Base-by-base conservation (phyloP, 768 basidiomycete species). In the Psilocybe cubensis region DNA sequence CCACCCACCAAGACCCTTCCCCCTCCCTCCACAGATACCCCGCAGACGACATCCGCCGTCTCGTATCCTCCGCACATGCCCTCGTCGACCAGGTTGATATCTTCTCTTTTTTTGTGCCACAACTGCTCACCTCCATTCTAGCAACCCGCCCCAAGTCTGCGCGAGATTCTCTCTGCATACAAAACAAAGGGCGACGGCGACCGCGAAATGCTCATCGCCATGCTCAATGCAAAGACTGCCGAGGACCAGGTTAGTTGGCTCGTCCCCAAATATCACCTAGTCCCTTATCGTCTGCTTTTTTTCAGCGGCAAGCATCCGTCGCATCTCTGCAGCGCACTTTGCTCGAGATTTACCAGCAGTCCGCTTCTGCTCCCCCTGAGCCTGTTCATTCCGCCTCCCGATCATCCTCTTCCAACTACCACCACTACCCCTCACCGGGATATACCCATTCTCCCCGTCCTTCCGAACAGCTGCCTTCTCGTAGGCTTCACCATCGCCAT, bases 141-240 rank as follows among this genome's bases (percentile, higher is more conserved):
- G 89, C 66, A 86, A 4, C 85, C 93, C 24, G 91, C 94, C 1
- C 93, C 95, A 0, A 86, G 77, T 59, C 79, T 97, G 42, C 83
- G 90, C 46, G 93, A 95, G 64, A 94, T 97, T 41, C 85, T 97
- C 23, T 81, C 83, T 35, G 94, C 94, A 7, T 97, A 96, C 77
- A 81, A 83, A 55, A 74, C 85, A 35, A 91, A 88, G 66, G 95
- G 95, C 58, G 92, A 95, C 59, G 94, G 93, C 41, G 95, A 97
- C 79, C 82, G 94, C 21, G 93, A 96, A 51, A 89, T 96, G 85
- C 79, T 97, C 20, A 80, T 96, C 31, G 85, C 92, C 63, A 91
- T 97, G 83, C 79, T 97, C 48, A 93, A 90, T 58, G 94, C 94
- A 67, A 97, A 97, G 78, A 83, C 87, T 44, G 89, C 95, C 11